Percentiles rank a stretch among this genome's conserved stretches.
Evolutionary conservation across 202 grass and related monocot genomes (phyloP).

Genomic region (Hordeum pubiflorum): DNA sequence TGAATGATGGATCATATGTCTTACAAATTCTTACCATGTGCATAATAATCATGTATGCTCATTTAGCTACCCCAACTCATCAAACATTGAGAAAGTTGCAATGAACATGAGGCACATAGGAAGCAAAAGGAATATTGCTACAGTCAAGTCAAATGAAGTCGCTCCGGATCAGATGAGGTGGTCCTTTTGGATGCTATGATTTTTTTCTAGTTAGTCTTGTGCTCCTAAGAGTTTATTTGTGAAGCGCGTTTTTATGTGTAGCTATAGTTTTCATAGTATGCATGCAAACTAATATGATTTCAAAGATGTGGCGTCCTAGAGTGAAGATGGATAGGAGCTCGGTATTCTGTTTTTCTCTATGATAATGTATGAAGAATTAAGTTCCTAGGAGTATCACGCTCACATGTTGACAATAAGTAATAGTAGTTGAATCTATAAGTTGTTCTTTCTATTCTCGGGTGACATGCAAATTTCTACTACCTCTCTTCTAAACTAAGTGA

Average conservation of each 20-base stretch:
- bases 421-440: too few relatives aligned
- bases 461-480: too few relatives aligned
- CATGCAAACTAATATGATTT: too few relatives aligned
- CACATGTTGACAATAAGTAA: too few relatives aligned
- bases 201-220: neutral
- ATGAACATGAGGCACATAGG: constrained; percentile 85
- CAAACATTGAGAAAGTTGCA: constrained; percentile 49
- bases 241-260: neutral
- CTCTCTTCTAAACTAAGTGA: too few relatives aligned
- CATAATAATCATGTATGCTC: constrained; percentile 45
- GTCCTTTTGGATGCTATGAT: constrained; percentile 16
- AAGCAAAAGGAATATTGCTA: constrained; percentile 54
- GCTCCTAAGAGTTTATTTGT: neutral
- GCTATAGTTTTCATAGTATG: neutral
- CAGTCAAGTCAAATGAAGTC: constrained; percentile 71
- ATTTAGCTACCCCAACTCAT: constrained; percentile 69
- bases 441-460: too few relatives aligned
- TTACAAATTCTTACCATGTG: neutral
- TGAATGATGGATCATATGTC: neutral
- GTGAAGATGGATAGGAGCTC: too few relatives aligned
- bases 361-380: too few relatives aligned
- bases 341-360: too few relatives aligned
- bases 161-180: constrained; percentile 96
- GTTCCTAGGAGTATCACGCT: too few relatives aligned
- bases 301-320: too few relatives aligned